Percentiles rank a stretch among this genome's conserved stretches.
Conservation (phyloP, 106 monocot genomes). For the Gastrodia elata region DNA sequence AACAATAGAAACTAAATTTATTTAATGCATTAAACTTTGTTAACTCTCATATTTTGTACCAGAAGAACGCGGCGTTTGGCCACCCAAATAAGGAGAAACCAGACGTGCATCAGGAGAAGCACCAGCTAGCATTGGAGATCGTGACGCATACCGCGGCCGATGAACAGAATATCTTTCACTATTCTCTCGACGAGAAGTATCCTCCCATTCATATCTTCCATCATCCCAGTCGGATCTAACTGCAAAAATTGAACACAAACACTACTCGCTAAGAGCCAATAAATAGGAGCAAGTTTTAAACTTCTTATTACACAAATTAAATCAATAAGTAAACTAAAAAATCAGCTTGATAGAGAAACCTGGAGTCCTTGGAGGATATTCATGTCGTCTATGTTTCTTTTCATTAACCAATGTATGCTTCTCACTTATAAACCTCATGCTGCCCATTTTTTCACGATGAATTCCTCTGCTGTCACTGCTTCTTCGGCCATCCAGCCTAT, state of each 20-base stretch:
- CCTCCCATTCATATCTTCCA: constrained; percentile 39
- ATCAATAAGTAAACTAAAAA: background rate
- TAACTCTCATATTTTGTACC: constrained; percentile 21
- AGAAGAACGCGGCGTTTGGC: constrained; percentile 58
- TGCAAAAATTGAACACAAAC: constrained; percentile 14
- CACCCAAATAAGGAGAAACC: constrained; percentile 89
- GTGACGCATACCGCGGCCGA: constrained; percentile 37
- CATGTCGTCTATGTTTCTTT: constrained; percentile 40
- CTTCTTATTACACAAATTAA: background rate
- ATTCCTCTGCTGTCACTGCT: constrained; percentile 27
- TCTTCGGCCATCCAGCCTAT: constrained; percentile 23
- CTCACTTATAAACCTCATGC: constrained; percentile 20
- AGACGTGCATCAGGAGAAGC: constrained; percentile 87
- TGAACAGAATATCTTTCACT: constrained; percentile 32
- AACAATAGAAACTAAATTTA: background rate
- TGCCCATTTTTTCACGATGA: constrained; percentile 28
- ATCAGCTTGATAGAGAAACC: constrained; percentile 18
- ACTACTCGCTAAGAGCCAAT: background rate
- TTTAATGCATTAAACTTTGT: background rate
- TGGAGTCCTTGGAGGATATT: constrained; percentile 36
- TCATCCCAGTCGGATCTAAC: constrained; percentile 81
- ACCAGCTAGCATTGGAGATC: constrained; percentile 70
- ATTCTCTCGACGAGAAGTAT: constrained; percentile 63
- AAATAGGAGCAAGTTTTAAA: background rate
- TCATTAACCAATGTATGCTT: constrained; percentile 20